Percentiles rank a stretch among this genome's conserved stretches.
These are phyloP conservation scores for Phialophora macrospora DNA, from an alignment of 2,329 filamentous ascomycete genomes.

Conservation along the genomic window DNA sequence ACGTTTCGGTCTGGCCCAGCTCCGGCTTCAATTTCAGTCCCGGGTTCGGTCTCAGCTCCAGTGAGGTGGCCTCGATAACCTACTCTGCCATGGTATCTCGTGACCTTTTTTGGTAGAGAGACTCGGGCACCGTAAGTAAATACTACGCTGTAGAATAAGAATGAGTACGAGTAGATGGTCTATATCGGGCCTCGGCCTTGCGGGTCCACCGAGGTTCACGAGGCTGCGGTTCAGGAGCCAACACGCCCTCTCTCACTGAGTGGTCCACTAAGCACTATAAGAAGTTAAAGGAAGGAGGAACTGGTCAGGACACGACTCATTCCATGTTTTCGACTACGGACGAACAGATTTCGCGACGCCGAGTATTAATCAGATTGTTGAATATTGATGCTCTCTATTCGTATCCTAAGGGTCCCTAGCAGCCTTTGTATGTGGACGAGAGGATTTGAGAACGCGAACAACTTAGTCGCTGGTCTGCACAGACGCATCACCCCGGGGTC, in stretches of 20 bases:
- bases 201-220: constrained; percentile 9
- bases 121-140: too few relatives aligned
- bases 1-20: not conserved
- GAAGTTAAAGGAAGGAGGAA: not conserved
- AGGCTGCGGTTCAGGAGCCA: not conserved
- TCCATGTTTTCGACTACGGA: not conserved
- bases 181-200: not conserved
- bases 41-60: not conserved
- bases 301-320: not conserved
- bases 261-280: not conserved
- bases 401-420: too few relatives aligned
- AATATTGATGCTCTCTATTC: not conserved
- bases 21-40: not conserved
- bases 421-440: too few relatives aligned
- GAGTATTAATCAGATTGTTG: not conserved
- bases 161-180: not conserved
- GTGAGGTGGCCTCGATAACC: not conserved
- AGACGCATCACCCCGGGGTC: too few relatives aligned
- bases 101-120: not conserved
- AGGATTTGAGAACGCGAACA: too few relatives aligned
- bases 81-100: not conserved
- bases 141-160: too few relatives aligned
- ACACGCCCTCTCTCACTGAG: not conserved
- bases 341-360: not conserved
- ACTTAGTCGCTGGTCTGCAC: too few relatives aligned